phyloP scores from a whole-genome alignment of 2,329 filamentous ascomycete species.

The Lasiodiplodia sp. region DNA sequence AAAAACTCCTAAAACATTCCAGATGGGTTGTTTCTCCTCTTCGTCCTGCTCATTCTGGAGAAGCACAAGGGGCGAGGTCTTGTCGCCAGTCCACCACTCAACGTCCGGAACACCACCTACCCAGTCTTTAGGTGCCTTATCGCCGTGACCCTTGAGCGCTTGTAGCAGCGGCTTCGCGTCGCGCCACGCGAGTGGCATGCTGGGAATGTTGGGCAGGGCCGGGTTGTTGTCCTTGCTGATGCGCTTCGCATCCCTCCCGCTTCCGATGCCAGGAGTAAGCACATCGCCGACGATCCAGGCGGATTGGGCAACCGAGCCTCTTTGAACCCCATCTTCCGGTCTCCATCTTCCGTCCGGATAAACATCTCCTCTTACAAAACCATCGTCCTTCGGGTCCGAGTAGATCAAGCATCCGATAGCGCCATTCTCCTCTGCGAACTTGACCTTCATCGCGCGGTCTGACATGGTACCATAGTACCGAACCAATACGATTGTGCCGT shows the following conservation, averaged over 20 bases:
- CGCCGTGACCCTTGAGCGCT: constrained; percentile 76
- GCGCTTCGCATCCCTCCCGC: constrained; percentile 69
- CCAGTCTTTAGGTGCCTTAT: constrained; percentile 74
- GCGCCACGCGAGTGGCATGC: constrained; percentile 86
- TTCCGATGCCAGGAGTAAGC: constrained; percentile 87
- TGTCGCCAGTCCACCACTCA: constrained; percentile 79
- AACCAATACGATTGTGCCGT: constrained; percentile 84
- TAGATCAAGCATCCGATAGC: constrained; percentile 91
- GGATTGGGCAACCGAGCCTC: constrained; percentile 80
- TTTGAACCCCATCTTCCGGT: constrained; percentile 81
- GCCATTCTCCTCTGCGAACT: constrained; percentile 85
- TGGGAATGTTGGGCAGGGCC: constrained; percentile 83
- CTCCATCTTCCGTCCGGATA: constrained; percentile 82
- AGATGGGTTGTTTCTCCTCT: constrained; percentile 80
- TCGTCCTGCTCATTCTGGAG: constrained; percentile 90
- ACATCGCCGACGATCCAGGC: constrained; percentile 89
- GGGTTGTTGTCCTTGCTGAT: constrained; percentile 73
- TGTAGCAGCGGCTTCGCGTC: constrained; percentile 84
- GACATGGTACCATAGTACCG: constrained; percentile 77
- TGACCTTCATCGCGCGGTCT: constrained; percentile 82
- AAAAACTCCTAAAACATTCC: constrained; percentile 89
- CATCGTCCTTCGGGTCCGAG: constrained; percentile 86
- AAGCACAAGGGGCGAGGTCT: constrained; percentile 76
- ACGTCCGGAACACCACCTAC: constrained; percentile 77
- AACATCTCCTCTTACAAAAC: constrained; percentile 74